Conservation (phyloP, 1,139 yeast genomes). For the Suhomyces taliae region DNA sequence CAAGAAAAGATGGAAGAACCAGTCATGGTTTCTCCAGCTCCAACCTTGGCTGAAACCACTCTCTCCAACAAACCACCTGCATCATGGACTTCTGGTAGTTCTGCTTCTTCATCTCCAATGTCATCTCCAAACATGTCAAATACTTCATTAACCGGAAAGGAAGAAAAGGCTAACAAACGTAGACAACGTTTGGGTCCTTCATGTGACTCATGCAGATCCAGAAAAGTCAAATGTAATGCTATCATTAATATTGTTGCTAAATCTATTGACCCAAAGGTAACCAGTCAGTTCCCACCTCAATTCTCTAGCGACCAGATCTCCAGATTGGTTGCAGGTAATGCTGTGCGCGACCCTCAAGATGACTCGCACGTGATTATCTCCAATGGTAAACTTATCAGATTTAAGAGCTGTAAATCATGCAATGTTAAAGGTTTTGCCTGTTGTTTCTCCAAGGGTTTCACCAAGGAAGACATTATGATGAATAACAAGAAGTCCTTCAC, state of each 20-base stretch:
- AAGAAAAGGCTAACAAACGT: conserved; percentile 27
- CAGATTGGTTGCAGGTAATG: conserved; percentile 9
- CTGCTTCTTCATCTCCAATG: conserved; percentile 11
- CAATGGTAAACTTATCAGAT: conserved; percentile 46
- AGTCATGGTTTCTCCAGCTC: background rate
- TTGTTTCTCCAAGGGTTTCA: conserved; percentile 57
- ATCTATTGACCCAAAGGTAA: conserved; percentile 5
- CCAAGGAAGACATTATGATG: conserved; percentile 52
- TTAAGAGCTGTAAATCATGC: conserved; percentile 53
- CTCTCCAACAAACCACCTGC: conserved; percentile 1
- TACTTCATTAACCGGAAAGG: conserved; percentile 2
- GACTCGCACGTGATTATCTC: conserved; percentile 19
- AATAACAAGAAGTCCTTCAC: conserved; percentile 18
- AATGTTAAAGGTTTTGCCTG: conserved; percentile 44
- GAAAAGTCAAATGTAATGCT: conserved; percentile 77
- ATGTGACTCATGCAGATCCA: conserved; percentile 69
- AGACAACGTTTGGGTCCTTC: conserved; percentile 74
- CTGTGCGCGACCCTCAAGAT: conserved; percentile 11
- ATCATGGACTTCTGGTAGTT: conserved; percentile 6
- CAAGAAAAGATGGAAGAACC: background rate
- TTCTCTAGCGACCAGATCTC: conserved; percentile 5
- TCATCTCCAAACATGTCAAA: conserved; percentile 10
- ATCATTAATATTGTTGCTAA: conserved; percentile 37
- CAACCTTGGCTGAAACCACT: background rate
- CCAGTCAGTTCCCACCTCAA: conserved; percentile 3